A percentile compares a stretch with the other conserved stretches of the same genome.
Conservation (phyloP, 2,329 filamentous ascomycete genomes). For the Ophiostoma fasciatum region DNA sequence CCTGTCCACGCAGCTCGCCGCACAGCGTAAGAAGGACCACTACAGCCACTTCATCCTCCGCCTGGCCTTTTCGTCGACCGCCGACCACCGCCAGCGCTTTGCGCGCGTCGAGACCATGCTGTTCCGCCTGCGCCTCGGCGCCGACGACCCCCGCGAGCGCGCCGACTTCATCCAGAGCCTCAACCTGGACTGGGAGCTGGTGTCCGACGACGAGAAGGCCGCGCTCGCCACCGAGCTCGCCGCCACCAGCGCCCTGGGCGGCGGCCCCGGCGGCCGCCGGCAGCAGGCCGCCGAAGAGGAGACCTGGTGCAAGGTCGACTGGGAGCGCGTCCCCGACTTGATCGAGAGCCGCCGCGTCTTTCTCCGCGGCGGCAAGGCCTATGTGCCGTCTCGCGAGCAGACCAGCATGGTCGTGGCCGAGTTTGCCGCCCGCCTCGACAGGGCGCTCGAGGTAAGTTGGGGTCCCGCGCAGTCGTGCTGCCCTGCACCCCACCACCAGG, state of each 20-base stretch:
- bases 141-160: conserved; percentile 61
- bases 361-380: conserved; percentile 69
- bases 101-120: conserved; percentile 76
- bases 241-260: conserved; percentile 29
- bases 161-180: conserved; percentile 62
- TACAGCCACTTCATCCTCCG: conserved; percentile 96
- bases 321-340: conserved; percentile 81
- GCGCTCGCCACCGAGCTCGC: conserved; percentile 46
- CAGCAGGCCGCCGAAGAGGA: conserved; percentile 51
- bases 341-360: conserved; percentile 69
- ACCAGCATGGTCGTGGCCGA: conserved; percentile 79
- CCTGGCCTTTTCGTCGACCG: conserved; percentile 80
- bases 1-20: conserved; percentile 37
- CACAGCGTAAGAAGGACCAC: conserved; percentile 85
- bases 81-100: conserved; percentile 79
- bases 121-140: conserved; percentile 67
- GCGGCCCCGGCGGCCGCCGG: conserved; percentile 21
- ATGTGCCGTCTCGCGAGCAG: conserved; percentile 77
- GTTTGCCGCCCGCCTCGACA: conserved; percentile 66
- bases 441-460: conserved; percentile 57
- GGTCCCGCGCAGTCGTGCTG: no score
- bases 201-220: conserved; percentile 63
- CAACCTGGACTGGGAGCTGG: conserved; percentile 71
- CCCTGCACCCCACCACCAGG: conserved; percentile 2
- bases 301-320: conserved; percentile 91